Base-by-base conservation (phyloP, 1,284 basidiomycete species). In the Schizophyllum commune region DNA sequence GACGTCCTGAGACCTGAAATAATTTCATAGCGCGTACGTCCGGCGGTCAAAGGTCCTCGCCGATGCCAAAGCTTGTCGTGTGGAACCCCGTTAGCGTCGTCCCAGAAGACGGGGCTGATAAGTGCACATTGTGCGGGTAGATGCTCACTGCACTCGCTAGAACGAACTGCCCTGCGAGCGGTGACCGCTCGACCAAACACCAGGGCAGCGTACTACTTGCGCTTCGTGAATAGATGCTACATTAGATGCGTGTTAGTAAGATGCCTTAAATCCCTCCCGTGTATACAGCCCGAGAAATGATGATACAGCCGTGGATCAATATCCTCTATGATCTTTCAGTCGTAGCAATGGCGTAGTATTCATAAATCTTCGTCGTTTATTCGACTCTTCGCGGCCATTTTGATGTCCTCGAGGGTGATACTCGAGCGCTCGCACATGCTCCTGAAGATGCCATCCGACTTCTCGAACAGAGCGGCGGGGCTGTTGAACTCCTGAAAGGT, bases 401-500 rank as follows among this genome's bases (percentile, higher is more conserved):
- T 71, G 63, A 85, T 80, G 62, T 86, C 83, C 9, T 73, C 73
- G 8, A 77, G 67, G 0, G 79, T 78, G 60, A 86, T 85, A 59
- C 80, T 80, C 64, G 82, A 84, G 57, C 78, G 74, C 58, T 86
- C 81, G 66, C 89, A 92, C 77, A 92, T 83, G 15, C 77, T 77
- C 19, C 80, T 78, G 78, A 91, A 91, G 55, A 88, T 77, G 5
- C 88, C 80, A 27, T 74, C 75, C 5, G 76, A 68, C 2, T 68
- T 70, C 51, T 78, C 75, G 70, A 82, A 91, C 17, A 93, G 75
- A 27, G 76, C 78, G 20, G 80, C 67, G 0, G 90, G 89, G 1
- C 83, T 82, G 66, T 87, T 90, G 68, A 87, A 89, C 75, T 91
- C 89, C 80, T 85, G 66, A 19, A 51, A 54, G 19, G 19, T 33